Evolutionary conservation across 2,329 filamentous ascomycete genomes (phyloP), one percentile per base, ranked within the genome.

Genomic region (Raffaelea deltoideospora): DNA sequence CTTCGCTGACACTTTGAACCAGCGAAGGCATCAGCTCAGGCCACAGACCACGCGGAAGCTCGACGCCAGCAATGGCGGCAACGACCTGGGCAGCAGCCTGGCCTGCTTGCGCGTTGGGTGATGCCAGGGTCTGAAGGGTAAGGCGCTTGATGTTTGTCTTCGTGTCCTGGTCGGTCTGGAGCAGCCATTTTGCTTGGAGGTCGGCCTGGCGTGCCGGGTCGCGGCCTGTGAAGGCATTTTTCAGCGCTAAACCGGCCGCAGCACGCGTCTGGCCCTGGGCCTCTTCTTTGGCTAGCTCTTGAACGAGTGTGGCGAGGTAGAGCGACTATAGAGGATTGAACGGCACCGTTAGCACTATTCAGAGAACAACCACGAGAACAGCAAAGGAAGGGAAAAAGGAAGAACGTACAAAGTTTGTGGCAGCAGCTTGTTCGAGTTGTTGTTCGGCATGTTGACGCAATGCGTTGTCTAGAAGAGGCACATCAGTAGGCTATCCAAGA

Each of bases 161-260:
- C 52, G 86, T 82, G 42, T 81, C 76, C 48, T 75, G 68, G 52
- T 85, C 80, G 47, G 88, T 79, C 54, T 82, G 76, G 56, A 79
- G 74, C 44, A 90, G 67, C 90, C 90, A 98, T 79, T 92, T 86
- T 54, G 76, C 72, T 64, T 96, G 90, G 40, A 96, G 75, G 57
- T 92, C 82, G 54, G 83, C 79, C 62, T 94, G 77, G 54, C 86
- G 80, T 52, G 76, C 66, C 53, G 79, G 79, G 61, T 98, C 90
- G 68, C 90, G 81, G 53, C 87, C 83, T 54, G 84, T 85, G 66
- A 98, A 96, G 52, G 90, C 82, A 70, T 98, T 98, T 67, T 98
- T 98, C 54, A 98, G 69, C 49, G 90, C 88, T 50, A 98, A 75
- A 75, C 87, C 90, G 51, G 90, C 90, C 49, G 90, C 88, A 49